These are phyloP conservation scores for Alloascoidea hylecoeti DNA, from an alignment of 805 yeast genomes.

Conservation along the genomic window DNA sequence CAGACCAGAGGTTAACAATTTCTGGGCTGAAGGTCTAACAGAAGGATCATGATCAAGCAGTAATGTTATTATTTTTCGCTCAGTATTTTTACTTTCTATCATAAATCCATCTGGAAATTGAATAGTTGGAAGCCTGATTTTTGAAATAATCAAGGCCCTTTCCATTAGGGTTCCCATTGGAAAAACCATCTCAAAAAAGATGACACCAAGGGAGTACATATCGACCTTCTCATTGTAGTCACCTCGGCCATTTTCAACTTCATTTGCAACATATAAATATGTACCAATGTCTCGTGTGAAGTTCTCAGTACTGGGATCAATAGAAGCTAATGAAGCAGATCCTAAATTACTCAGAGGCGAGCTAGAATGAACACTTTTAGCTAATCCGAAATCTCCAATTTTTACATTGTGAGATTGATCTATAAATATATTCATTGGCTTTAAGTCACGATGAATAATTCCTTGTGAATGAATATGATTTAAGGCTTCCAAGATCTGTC, in stretches of 20 bases:
- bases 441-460: constrained; percentile 87
- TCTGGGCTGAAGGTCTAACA: constrained; percentile 67
- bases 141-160: constrained; percentile 57
- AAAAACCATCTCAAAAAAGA: constrained; percentile 90
- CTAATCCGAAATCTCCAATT: constrained; percentile 95
- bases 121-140: constrained; percentile 41
- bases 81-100: constrained; percentile 32
- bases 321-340: constrained; percentile 6
- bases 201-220: constrained; percentile 88
- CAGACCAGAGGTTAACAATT: constrained; percentile 64
- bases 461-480: constrained; percentile 88
- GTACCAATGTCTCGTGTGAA: constrained; percentile 92
- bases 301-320: constrained; percentile 42
- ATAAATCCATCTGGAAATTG: constrained; percentile 60
- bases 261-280: constrained; percentile 82
- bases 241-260: constrained; percentile 54
- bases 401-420: constrained; percentile 82
- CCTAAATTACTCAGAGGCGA: constrained; percentile 2
- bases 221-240: constrained; percentile 90
- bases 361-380: constrained; percentile 62
- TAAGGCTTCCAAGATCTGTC: constrained; percentile 83
- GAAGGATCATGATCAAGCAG: constrained; percentile 70
- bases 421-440: constrained; percentile 91
- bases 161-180: constrained; percentile 89
- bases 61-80: constrained; percentile 50